phyloP scores from a whole-genome alignment of 352 stramenopile species.

The Pythium phragmitis region DNA sequence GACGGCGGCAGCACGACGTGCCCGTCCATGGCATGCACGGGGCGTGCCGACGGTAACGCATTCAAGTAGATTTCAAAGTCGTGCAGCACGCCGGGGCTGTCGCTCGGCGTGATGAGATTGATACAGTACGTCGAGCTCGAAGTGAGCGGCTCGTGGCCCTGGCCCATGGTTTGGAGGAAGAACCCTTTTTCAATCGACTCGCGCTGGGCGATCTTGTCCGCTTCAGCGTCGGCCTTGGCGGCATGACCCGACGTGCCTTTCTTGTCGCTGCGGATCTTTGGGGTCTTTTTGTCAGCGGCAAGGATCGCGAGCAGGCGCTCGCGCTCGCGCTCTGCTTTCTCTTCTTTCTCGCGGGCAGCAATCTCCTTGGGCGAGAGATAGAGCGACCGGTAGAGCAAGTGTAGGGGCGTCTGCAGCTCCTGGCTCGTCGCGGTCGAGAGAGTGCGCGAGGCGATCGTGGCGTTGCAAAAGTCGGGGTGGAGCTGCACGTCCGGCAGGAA shows the following conservation, averaged over 20 bases:
- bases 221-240: background rate
- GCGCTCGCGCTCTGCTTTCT: conserved; percentile 38
- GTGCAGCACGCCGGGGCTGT: conserved; percentile 55
- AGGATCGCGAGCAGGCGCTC: conserved; percentile 18
- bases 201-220: conserved; percentile 25
- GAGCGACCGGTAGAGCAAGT: conserved; percentile 75
- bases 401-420: conserved; percentile 60
- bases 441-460: conserved; percentile 39
- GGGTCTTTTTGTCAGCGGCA: conserved; percentile 20
- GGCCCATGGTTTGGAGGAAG: conserved; percentile 69
- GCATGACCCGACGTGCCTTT: background rate
- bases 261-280: conserved; percentile 28
- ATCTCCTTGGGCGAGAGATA: conserved; percentile 68
- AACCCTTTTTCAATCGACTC: conserved; percentile 46
- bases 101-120: conserved; percentile 64
- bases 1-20: conserved; percentile 55
- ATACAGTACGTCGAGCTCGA: conserved; percentile 73
- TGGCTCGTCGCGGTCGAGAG: conserved; percentile 40
- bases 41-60: conserved; percentile 60
- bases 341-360: conserved; percentile 40
- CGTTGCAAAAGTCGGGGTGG: conserved; percentile 64
- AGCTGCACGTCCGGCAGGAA: conserved; percentile 67
- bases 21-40: conserved; percentile 47
- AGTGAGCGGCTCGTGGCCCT: conserved; percentile 66
- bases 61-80: conserved; percentile 78